Base-by-base conservation (phyloP, 306 rosid genomes). In the Prunus mira region DNA sequence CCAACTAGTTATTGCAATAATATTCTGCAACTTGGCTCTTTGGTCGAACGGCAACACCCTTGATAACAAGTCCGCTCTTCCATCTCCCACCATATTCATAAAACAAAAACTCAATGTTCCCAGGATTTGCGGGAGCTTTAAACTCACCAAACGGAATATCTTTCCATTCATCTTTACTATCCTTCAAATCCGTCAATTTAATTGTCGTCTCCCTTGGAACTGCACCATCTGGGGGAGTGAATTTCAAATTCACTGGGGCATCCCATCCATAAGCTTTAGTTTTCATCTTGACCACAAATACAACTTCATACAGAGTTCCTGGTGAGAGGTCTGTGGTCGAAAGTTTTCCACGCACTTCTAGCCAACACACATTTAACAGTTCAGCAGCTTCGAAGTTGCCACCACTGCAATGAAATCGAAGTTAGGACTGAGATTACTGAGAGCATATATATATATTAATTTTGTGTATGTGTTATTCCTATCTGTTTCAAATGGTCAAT, bases 21-120 rank as follows among this genome's bases (percentile, higher is more conserved):
- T n/a, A 38, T 13, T 9, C 30, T 72, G 20, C 51, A 56, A 32
- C 27, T 47, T 51, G 73, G 74, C 67, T 67, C 76, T 87, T 87
- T 28, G 97, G 87, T n/a, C 76, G 87, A 79, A 94, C 81, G 67
- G 64, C 47, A 63, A 88, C 68, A 1, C 91, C 97, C 86, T 82
- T 86, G 80, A 91, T 77, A 71, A 88, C 3, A 69, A 91, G 90
- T 28, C 97, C 97, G 2, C 65, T 78, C 88, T 91, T 94, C 97
- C 98, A 91, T 2, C 10, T n/a, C 38, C 87, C 91, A 62, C 77
- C 77, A 77, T 77, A 52, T 70, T 92, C 97, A 79, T 73, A 84
- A 85, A 94, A 17, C 19, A 88, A 72, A 65, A 90, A 22, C 46
- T 90, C 86, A 45, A 90, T 84, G 51, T 86, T 76, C 0, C 92